Base-by-base conservation (phyloP, 352 stramenopile species). In the Peronospora destructor region DNA sequence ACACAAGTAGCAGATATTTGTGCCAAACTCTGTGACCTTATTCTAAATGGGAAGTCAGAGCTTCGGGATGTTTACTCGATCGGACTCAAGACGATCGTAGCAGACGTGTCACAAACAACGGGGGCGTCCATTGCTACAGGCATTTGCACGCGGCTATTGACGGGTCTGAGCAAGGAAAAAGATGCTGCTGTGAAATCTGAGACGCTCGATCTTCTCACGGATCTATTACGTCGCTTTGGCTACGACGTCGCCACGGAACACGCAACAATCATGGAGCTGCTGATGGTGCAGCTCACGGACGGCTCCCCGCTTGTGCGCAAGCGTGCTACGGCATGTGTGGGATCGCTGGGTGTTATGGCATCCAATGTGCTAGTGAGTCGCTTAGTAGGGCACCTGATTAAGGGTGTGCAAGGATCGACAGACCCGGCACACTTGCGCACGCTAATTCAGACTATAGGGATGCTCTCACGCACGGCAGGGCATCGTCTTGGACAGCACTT, bases 41-140 rank as follows among this genome's bases (percentile, higher is more conserved):
- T 99, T 36, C 72, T 99, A 34, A 92, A 97, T 53, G 86, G 86
- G 29, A 98, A 98, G 66, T 71, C 77, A 13, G 97, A 98, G 68
- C 76, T 99, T 13, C 80, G 96, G 26, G 97, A 99, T 72, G 98
- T 99, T 25, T 99, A 99, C 66, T 91, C 94, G 7, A 99, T 99
- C 68, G 96, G 96, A 14, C 73, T 99, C 7, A 98, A 98, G 71
- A 99, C 95, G 7, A 88, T 98, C 64, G 79, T 98, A 13, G 73
- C 84, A 1, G 90, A 97, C 25, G 92, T 98, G 30, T 96, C 95
- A n/a, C 66, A 85, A 11, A 60, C 66, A 10, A 97, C 95, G 36
- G 95, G 94, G 12, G 75, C 90, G 23, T 64, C 73, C 5, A 84
- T 98, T 19, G 84, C 84, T 3, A 78, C 73, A 5, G 65, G 64